phyloP scores from a whole-genome alignment of 208 protist genomes.

The Plasmodiophora brassicae region DNA sequence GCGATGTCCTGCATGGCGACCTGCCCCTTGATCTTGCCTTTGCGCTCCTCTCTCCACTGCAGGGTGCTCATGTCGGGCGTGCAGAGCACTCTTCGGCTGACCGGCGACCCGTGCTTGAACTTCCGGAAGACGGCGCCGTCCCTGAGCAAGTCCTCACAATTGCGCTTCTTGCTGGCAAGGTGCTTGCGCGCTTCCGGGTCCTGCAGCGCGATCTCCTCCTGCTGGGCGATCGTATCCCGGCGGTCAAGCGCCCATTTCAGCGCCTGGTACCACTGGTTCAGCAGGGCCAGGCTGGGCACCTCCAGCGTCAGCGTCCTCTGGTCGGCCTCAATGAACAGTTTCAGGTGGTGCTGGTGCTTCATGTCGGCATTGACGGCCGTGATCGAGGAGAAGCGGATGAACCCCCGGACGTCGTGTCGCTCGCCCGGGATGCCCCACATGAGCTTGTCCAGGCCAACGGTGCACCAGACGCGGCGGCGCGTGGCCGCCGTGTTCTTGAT shows the following conservation, averaged over 20 bases:
- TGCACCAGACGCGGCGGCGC: background rate
- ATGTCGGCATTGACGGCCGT: background rate
- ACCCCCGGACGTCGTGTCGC: background rate
- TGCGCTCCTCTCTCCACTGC: background rate
- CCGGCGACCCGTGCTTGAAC: background rate
- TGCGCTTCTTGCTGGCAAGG: background rate
- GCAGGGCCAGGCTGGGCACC: background rate
- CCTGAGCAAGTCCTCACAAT: background rate
- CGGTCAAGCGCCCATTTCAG: background rate
- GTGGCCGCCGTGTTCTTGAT: background rate
- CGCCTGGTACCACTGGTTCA: background rate
- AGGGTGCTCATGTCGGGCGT: background rate
- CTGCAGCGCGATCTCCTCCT: background rate
- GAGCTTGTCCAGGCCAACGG: background rate
- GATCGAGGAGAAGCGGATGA: background rate
- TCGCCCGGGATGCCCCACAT: background rate
- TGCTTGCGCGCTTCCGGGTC: background rate
- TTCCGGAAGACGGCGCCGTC: background rate
- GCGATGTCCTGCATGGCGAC: background rate
- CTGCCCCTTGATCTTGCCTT: background rate
- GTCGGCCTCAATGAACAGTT: background rate
- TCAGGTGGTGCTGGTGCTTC: background rate
- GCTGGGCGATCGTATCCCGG: background rate
- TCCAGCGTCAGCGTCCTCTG: background rate
- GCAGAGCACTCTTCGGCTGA: background rate